Evolutionary conservation across 805 yeast genomes (phyloP).

Genomic region (Priceomyces castillae): DNA sequence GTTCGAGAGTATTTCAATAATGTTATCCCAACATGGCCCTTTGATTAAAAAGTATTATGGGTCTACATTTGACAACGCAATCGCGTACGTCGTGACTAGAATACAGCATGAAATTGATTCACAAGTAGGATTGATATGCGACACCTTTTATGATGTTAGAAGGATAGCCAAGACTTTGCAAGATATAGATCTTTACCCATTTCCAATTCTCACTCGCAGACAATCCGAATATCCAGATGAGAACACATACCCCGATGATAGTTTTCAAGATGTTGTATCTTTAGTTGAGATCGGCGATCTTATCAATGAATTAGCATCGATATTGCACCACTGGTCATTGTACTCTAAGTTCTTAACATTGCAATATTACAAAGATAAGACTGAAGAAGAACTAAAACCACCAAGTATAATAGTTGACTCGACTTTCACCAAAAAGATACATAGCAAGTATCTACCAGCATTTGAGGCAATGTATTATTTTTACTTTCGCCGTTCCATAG

Average conservation of each 20-base stretch:
- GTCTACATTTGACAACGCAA: constrained; percentile 50
- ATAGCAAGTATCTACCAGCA: constrained; percentile 50
- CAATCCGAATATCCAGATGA: constrained; percentile 12
- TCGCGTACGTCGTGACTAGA: constrained; percentile 63
- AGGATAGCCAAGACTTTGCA: constrained; percentile 53
- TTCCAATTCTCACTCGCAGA: constrained; percentile 24
- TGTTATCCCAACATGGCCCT: constrained; percentile 82
- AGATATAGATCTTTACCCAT: constrained; percentile 52
- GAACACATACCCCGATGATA: constrained; percentile 23
- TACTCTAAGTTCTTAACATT: constrained; percentile 70
- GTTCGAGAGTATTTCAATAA: constrained; percentile 80
- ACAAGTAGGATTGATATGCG: constrained; percentile 87
- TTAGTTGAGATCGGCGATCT: constrained; percentile 66
- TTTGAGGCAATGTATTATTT: constrained; percentile 64
- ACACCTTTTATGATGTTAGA: constrained; percentile 77
- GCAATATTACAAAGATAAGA: constrained; percentile 55
- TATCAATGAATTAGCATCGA: constrained; percentile 66
- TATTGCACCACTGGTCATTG: constrained; percentile 83
- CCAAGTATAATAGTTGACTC: constrained; percentile 57
- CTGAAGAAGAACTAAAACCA: constrained; percentile 27
- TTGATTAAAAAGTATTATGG: constrained; percentile 68
- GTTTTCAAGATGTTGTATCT: constrained; percentile 41
- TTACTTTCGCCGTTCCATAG: constrained; percentile 73
- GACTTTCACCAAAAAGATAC: constrained; percentile 55
- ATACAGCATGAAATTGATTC: constrained; percentile 88